A percentile compares a stretch with the other conserved stretches of the same genome.
Conservation (phyloP, 306 rosid genomes). For the Ochetophila trinervis region DNA sequence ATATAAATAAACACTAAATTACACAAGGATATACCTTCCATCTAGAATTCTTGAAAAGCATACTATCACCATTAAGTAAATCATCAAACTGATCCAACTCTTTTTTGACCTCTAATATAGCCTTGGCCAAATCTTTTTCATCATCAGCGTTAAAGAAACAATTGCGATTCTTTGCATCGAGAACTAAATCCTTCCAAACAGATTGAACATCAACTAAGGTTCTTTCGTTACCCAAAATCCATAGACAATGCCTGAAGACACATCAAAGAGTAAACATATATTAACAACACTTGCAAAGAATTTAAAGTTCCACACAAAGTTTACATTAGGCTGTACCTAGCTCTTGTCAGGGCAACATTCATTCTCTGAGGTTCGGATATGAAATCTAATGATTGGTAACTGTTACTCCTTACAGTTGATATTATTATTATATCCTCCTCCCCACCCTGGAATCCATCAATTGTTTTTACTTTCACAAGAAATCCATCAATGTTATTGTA, state of each 20-base stretch:
- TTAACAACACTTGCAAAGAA: neutral
- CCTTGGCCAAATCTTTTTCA: conserved; percentile 52
- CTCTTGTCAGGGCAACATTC: conserved; percentile 87
- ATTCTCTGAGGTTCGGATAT: conserved; percentile 51
- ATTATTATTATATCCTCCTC: conserved; percentile 68
- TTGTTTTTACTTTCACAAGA: conserved; percentile 58
- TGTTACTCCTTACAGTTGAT: conserved; percentile 64
- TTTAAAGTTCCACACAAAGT: neutral
- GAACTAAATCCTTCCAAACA: conserved; percentile 55
- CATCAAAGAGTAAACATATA: conserved; percentile 8
- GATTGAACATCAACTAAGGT: conserved; percentile 39
- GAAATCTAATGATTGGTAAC: conserved; percentile 38
- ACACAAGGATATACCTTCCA: conserved; percentile 61
- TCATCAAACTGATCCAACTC: conserved; percentile 62
- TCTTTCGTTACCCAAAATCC: conserved; percentile 75
- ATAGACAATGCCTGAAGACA: conserved; percentile 56
- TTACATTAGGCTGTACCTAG: conserved; percentile 44
- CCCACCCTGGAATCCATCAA: conserved; percentile 86
- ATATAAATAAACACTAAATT: neutral
- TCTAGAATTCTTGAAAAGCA: conserved; percentile 49
- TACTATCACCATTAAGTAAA: conserved; percentile 53
- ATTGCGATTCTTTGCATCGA: conserved; percentile 53
- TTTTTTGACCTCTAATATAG: conserved; percentile 53
- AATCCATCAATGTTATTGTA: conserved; percentile 46
- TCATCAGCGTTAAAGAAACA: conserved; percentile 72